Evolutionary conservation across 192 early-diverging fungal genomes (phyloP).

Genomic region (Backusella luteola): DNA sequence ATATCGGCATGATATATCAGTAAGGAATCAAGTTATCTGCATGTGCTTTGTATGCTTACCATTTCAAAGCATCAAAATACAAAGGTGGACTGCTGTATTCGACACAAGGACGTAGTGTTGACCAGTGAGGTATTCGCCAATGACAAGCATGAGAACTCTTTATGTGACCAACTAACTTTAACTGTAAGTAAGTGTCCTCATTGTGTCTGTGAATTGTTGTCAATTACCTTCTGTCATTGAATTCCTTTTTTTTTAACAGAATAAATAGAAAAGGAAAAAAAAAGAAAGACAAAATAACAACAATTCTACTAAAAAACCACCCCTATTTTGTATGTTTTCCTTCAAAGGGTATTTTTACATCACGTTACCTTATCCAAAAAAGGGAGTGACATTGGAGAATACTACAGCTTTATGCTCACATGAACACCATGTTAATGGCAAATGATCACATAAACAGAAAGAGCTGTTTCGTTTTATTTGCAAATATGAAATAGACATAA

Average conservation of each 20-base stretch:
- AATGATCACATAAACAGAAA: not conserved
- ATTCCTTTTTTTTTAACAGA: not conserved
- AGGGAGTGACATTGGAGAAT: not conserved
- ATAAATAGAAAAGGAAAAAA: not conserved
- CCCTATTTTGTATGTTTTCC: not conserved
- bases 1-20: not conserved
- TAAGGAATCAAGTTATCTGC: not conserved
- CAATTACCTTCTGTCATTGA: slow-evolving; percentile 1
- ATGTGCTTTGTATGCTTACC: not conserved
- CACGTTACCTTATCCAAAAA: not conserved
- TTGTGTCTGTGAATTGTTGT: not conserved
- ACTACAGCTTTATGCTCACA: not conserved
- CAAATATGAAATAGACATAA: not conserved
- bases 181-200: not conserved
- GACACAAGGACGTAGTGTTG: not conserved
- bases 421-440: not conserved
- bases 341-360: not conserved
- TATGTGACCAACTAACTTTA: slow-evolving; percentile 6
- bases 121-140: slow-evolving; percentile 16
- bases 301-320: not conserved
- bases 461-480: not conserved
- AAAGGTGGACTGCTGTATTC: slow-evolving; percentile 11
- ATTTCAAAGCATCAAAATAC: slow-evolving; percentile 8
- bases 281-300: not conserved
- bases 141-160: slow-evolving; percentile 14